Percentiles rank a stretch among this genome's conserved stretches.
Conservation (phyloP, 345 rosid species). For the Arabidopsis suecica region DNA sequence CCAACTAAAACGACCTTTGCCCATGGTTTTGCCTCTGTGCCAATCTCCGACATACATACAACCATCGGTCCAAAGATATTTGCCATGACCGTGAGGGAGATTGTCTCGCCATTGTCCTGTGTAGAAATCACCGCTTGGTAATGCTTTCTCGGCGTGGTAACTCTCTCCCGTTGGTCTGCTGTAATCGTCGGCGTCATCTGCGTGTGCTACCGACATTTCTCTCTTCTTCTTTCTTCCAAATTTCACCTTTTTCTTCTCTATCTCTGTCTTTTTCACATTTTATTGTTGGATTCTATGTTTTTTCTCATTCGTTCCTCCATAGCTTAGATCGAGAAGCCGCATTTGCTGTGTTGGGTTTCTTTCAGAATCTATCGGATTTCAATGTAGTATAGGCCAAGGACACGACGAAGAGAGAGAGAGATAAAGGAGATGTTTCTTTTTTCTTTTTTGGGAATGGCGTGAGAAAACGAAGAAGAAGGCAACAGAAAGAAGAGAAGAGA, state of each 20-base stretch:
- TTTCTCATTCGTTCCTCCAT: conserved; percentile 37
- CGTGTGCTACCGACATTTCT: conserved; percentile 89
- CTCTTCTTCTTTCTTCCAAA: conserved; percentile 52
- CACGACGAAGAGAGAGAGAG: not conserved
- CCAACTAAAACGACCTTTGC: conserved; percentile 90
- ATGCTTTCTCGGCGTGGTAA: conserved; percentile 58
- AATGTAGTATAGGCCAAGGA: conserved; percentile 24
- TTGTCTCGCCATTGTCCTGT: conserved; percentile 75
- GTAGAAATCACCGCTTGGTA: conserved; percentile 82
- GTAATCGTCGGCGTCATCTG: conserved; percentile 80
- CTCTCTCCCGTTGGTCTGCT: conserved; percentile 49
- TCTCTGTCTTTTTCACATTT: conserved; percentile 38
- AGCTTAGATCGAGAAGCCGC: conserved; percentile 24
- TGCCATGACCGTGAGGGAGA: conserved; percentile 84
- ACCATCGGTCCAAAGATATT: conserved; percentile 90
- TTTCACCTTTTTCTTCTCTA: conserved; percentile 43
- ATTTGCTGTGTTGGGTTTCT: conserved; percentile 13
- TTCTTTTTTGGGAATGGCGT: conserved; percentile 6
- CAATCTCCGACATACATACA: conserved; percentile 96
- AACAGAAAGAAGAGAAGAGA: conserved; percentile 22
- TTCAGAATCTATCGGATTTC: not conserved
- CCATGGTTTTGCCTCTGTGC: conserved; percentile 71
- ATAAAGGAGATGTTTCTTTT: not conserved
- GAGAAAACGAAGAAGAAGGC: conserved; percentile 6
- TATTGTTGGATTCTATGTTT: conserved; percentile 30